Conservation (phyloP, 2,329 filamentous ascomycete genomes). For the Neopestalotiopsis clavispora region DNA sequence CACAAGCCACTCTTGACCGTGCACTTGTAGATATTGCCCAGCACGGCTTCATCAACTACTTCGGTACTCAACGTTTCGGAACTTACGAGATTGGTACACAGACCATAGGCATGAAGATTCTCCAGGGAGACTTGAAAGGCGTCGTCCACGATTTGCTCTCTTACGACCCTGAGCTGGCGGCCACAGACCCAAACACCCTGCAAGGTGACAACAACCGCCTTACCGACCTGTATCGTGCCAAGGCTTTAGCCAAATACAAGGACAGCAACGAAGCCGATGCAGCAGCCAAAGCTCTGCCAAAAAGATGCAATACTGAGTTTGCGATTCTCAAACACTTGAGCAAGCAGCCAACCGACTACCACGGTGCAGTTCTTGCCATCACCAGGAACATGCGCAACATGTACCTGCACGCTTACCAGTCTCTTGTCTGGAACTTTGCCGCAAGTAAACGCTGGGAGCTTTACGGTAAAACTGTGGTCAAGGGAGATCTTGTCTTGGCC, state of each 20-base stretch:
- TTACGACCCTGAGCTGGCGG: constrained; percentile 67
- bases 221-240: constrained; percentile 81
- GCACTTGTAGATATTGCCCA: constrained; percentile 71
- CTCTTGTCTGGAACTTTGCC: constrained; percentile 88
- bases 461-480: constrained; percentile 75
- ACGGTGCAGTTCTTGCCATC: constrained; percentile 81
- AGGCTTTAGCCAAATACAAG: constrained; percentile 77
- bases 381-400: constrained; percentile 84
- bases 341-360: constrained; percentile 66
- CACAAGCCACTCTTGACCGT: constrained; percentile 55
- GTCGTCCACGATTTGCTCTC: constrained; percentile 79
- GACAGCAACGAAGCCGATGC: constrained; percentile 61
- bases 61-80: constrained; percentile 95
- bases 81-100: constrained; percentile 88
- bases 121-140: constrained; percentile 79
- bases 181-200: constrained; percentile 44
- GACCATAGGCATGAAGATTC: constrained; percentile 80
- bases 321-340: constrained; percentile 79
- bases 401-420: constrained; percentile 98
- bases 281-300: constrained; percentile 73
- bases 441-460: constrained; percentile 80
- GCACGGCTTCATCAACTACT: constrained; percentile 95
- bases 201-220: constrained; percentile 53
- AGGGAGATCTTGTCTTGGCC: constrained; percentile 81
- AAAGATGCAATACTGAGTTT: constrained; percentile 80